Base-by-base conservation (phyloP, 2,329 filamentous ascomycete genomes). In the Achaetomium macrosporum region DNA sequence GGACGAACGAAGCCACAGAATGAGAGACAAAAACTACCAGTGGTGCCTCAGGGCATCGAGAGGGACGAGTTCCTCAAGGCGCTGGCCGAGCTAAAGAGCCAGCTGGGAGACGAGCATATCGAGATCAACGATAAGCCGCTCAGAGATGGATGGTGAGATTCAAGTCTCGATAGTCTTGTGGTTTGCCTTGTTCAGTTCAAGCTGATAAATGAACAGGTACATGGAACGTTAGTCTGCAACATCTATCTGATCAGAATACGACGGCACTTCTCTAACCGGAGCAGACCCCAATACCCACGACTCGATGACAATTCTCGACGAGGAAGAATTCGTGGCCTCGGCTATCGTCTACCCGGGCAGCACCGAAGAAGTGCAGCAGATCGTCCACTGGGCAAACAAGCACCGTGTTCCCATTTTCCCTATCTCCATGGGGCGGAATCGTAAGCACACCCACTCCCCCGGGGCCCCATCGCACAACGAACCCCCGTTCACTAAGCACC, bases 351-450 rank as follows among this genome's bases (percentile, higher is more conserved):
- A 71, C 47, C 73, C 74, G 10, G 68, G 69, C 16, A 69, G 63
- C 3, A 72, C 71, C 0, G 67, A 68, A 62, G 74, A 79, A 47
- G 75, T 77, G 3, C 76, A 78, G 62, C 61, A 61, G 1, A 65
- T 78, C 25, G 70, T 77, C 35, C 66, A 64, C 40, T 69, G 72
- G 62, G 71, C 71, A 31, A 77, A 78, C 57, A 65, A 73, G 45
- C 69, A 69, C 54, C 59, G 65, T 7, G 70, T 76, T 2, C 75
- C 76, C 1, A 64, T 78, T 40, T 78, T 73, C 62, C 74, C 75
- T 10, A 73, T 76, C 55, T 75, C 71, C 2, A 72, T 76, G 56
- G 75, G 76, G 0, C 65, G 74, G 36, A 77, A 78, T 51, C 19
- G 73, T 73, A 49, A n/a, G 39, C 13, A 12, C 15, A 20, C 4